Conservation (phyloP, 495 filamentous ascomycete genomes). For the Aspergillus sclerotiicarbonarius region DNA sequence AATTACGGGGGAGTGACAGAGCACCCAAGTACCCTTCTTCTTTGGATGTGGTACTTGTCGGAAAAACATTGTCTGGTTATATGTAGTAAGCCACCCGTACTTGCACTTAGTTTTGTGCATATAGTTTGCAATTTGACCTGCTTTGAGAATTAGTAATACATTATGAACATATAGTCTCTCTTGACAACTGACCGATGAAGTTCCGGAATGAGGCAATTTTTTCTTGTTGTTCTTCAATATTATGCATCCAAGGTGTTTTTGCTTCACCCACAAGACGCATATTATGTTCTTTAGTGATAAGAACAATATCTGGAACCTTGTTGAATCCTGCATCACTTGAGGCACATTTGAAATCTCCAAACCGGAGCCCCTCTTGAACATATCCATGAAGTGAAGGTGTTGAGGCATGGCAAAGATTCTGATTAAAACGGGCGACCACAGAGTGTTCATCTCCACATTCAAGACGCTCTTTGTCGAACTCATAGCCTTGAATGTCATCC, state of each 20-base stretch:
- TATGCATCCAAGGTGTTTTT: no score
- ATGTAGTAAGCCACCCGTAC: not conserved
- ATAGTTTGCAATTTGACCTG: not conserved
- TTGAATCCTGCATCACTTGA: no score
- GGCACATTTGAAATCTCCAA: not conserved
- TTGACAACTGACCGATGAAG: no score
- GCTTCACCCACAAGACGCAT: no score
- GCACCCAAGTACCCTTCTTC: not conserved
- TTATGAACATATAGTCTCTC: no score
- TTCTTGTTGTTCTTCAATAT: no score
- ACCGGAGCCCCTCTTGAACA: not conserved
- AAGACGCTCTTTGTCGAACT: not conserved
- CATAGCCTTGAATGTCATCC: not conserved
- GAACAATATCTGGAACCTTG: no score
- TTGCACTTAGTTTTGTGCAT: not conserved
- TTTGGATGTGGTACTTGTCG: not conserved
- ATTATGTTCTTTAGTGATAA: no score
- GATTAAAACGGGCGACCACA: slow-evolving; percentile 4
- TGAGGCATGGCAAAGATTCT: slow-evolving; percentile 2
- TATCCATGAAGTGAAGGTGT: not conserved
- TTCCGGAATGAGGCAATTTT: no score
- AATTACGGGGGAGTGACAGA: slow-evolving; percentile 1
- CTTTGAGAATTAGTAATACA: not conserved
- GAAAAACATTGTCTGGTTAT: slow-evolving; percentile 2
- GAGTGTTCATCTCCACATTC: not conserved